These are phyloP conservation scores for Camelina sativa DNA, from an alignment of 345 rosid species.

Conservation along the genomic window DNA sequence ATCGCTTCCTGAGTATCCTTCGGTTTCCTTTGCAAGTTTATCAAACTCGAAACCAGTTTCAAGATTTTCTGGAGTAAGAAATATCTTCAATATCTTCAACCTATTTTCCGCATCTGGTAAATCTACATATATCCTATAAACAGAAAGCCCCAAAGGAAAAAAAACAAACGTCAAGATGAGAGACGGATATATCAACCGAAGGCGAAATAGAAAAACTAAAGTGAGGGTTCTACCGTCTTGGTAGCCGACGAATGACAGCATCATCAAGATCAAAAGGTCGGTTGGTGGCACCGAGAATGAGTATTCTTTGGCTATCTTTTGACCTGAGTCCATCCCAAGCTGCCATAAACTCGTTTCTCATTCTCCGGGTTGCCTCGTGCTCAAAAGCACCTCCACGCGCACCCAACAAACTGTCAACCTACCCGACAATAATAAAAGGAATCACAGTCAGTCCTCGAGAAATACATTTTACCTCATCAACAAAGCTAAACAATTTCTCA, in stretches of 20 bases:
- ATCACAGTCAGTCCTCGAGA: not conserved
- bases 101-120: constrained; percentile 93
- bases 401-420: constrained; percentile 98
- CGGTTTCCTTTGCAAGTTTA: constrained; percentile 81
- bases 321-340: constrained; percentile 99
- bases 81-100: constrained; percentile 78
- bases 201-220: not conserved
- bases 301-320: constrained; percentile 94
- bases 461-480: not conserved
- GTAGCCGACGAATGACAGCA: constrained; percentile 96
- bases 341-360: constrained; percentile 99
- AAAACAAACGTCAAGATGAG: constrained; percentile 26
- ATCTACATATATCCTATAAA: constrained; percentile 84
- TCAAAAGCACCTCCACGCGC: constrained; percentile 97
- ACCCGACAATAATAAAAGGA: constrained; percentile 6
- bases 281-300: constrained; percentile 97
- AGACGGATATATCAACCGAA: not conserved
- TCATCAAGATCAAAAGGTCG: constrained; percentile 99
- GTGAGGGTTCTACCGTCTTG: constrained; percentile 70
- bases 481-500: constrained; percentile 37
- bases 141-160: constrained; percentile 26
- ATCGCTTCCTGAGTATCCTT: constrained; percentile 99
- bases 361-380: constrained; percentile 97
- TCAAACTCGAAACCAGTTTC: constrained; percentile 61
- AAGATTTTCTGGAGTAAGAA: constrained; percentile 73